Base-by-base conservation (phyloP, 805 yeast species). In the Yarrowia porcina region DNA sequence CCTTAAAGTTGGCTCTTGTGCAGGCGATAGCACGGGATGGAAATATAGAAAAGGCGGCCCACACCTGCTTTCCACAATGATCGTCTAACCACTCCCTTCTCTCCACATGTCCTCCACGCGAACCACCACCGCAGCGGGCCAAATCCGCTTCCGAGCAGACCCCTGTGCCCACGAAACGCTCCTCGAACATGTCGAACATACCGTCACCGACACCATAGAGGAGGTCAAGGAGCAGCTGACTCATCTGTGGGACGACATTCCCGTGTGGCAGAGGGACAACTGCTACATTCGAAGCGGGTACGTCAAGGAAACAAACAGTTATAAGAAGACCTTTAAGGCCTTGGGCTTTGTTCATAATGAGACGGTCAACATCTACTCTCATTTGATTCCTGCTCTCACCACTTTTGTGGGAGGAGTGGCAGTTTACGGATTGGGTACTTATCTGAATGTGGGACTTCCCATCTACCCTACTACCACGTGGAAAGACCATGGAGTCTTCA, bases 261-360 rank as follows among this genome's bases (percentile, higher is more conserved):
- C 85, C 23, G 80, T 75, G 15, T 88, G 94, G 94, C 91, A 87
- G 69, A 77, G 81, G 64, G 94, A 88, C 69, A 88, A 88, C 71
- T 87, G 85, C 67, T 84, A 73, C 69, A 88, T 88, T 49, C 70
- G 76, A 41, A 75, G 83, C 0, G 90, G 90, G 4, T 88, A 88
- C 68, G 86, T 88, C 18, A 78, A 77, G 33, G 84, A 82, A 62
- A 82, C 89, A 0, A 67, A 72, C 33, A 81, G 87, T 30, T 79
- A 74, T 65, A 56, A 63, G 44, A 73, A 72, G 52, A 83, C 88
- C 64, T 63, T 84, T 17, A 67, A 74, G 39, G 81, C 88, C 2
- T 71, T 87, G 49, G 66, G 76, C 8, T 83, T 82, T 66, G 66
- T 85, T 44, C 90, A 88, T 73, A 88, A 88, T 67, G 94, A 88